These are phyloP conservation scores for Fraxinus velutina DNA, from an alignment of 305 asterid species.

Conservation along the genomic window DNA sequence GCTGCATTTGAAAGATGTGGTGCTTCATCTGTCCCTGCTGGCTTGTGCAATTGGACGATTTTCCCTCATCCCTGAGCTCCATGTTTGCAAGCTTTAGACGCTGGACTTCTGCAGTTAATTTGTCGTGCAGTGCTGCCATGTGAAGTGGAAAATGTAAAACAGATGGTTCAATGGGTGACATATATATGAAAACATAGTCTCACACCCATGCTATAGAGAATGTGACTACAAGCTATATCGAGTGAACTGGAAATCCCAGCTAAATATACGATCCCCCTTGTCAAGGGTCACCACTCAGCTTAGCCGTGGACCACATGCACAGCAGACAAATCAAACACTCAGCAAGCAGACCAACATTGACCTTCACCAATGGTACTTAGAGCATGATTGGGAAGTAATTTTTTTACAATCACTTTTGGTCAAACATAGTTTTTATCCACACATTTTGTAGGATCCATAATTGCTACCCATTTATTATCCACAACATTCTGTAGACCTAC, in stretches of 20 bases:
- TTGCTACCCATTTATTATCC: neutral
- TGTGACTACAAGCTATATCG: neutral
- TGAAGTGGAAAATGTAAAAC: neutral
- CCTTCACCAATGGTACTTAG: neutral
- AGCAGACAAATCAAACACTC: neutral
- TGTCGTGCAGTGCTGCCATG: slow-evolving; percentile 21
- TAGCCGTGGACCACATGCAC: neutral
- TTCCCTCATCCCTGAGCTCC: slow-evolving; percentile 15
- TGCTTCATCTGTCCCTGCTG: slow-evolving; percentile 2
- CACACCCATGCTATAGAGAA: neutral
- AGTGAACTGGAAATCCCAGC: neutral
- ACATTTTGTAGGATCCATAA: neutral
- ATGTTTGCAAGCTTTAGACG: slow-evolving; percentile 11
- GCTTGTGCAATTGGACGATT: neutral
- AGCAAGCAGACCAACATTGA: neutral
- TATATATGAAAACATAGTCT: neutral
- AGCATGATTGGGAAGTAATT: neutral
- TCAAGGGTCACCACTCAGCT: neutral
- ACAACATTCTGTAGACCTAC: neutral
- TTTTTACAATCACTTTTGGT: neutral
- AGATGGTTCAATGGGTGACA: neutral
- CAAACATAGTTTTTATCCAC: neutral
- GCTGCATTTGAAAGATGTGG: slow-evolving; percentile 14
- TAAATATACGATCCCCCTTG: neutral
- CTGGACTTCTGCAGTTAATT: slow-evolving; percentile 19